Percentiles rank a stretch among this genome's conserved stretches.
Conservation (phyloP, 345 rosid genomes). For the Mangifera indica region DNA sequence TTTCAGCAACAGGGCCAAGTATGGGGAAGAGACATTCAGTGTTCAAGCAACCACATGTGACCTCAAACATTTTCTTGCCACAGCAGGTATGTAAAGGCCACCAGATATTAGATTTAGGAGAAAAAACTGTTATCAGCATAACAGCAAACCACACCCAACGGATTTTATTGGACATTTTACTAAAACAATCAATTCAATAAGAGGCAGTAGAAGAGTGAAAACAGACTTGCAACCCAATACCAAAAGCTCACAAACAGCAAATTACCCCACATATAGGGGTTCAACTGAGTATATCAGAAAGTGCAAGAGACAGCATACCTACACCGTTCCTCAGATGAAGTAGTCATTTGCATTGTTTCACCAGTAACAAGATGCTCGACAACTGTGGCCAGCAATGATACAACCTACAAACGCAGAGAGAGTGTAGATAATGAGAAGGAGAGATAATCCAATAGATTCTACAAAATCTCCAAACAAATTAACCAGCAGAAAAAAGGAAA, state of each 20-base stretch:
- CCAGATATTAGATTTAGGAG: not conserved
- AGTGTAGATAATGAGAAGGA: not conserved
- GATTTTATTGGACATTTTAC: not conserved
- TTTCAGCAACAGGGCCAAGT: no score
- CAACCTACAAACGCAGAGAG: slow-evolving; percentile 49
- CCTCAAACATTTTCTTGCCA: not conserved
- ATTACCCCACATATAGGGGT: not conserved
- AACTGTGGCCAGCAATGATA: slow-evolving; percentile 72
- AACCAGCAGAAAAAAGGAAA: not conserved
- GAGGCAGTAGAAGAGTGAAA: not conserved
- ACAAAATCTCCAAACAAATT: not conserved
- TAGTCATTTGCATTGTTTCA: slow-evolving; percentile 96
- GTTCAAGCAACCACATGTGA: not conserved
- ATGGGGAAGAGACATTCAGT: no score
- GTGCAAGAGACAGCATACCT: slow-evolving; percentile 41
- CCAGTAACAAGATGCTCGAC: slow-evolving; percentile 93
- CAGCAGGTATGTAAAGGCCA: not conserved
- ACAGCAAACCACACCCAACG: not conserved
- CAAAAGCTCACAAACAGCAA: not conserved
- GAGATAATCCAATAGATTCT: not conserved
- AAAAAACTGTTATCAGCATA: not conserved
- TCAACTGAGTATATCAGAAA: slow-evolving; percentile 4
- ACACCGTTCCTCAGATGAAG: slow-evolving; percentile 70
- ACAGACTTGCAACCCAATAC: not conserved
- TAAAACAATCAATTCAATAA: not conserved